Base-by-base conservation (phyloP, 140 eudicot species). In the Erigeron philadelphicus region DNA sequence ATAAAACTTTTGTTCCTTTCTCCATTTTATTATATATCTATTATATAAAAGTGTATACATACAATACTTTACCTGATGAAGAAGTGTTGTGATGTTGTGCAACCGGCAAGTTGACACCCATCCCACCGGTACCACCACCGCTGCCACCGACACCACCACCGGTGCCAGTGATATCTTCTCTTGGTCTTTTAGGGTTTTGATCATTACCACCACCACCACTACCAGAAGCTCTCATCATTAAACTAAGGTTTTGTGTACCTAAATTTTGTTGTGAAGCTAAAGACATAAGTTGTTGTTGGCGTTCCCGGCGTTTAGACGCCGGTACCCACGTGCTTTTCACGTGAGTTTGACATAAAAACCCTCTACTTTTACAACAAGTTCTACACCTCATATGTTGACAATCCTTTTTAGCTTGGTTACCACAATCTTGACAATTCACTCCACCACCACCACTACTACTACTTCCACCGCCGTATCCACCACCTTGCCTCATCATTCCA, bases 281-380 rank as follows among this genome's bases (percentile, higher is more conserved):
- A 15, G 81, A 25, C 53, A 80, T 52, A 31, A 77, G 82, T 18
- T 87, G 97, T 11, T 90, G 94, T 46, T 83, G 96, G 4, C 89
- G 64, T 79, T 92, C 98, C 4, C 98, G 84, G 50, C 98, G 80
- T 66, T 86, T 88, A 4, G 96, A 89, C 16, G 98, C 96, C 19
- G 98, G 96, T 6, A 92, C 95, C 98, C 98, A 92, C 6, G 97
- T 91, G 84, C 97, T 91, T 71, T 86, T 91, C 21, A 91, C 89
- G 82, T 91, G 97, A 7, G 97, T 92, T 42, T 87, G 89, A 64
- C 98, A 92, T 12, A 76, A 90, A 66, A 86, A 83, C 52, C 98
- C 96, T 21, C 98, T 80, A 76, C 92, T 88, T 66, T 92, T 92
- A 45, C 98, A 92, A 66, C 98, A 92, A 52, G 96, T 92, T 72